Base-by-base conservation (phyloP, 1,284 basidiomycete species). In the Cerioporus squamosus region DNA sequence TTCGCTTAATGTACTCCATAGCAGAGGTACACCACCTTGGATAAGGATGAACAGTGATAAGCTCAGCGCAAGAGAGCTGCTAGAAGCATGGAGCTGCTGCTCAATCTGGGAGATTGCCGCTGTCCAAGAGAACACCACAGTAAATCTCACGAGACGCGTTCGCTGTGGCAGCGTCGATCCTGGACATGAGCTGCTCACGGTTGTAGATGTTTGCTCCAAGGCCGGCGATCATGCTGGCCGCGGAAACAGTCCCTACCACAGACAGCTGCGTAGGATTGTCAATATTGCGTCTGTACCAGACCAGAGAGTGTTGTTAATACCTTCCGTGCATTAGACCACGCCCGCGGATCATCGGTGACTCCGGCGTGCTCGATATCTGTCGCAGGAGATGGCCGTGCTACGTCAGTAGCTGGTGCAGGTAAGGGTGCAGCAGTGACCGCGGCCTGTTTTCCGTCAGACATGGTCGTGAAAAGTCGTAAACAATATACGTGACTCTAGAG, bases 41-140 rank as follows among this genome's bases (percentile, higher is more conserved):
- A 91, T 71, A 20, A 93, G 75, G 64, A 95, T 94, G 73, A 92
- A 96, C 14, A 92, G 66, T 1, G 90, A 87, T 9, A 95, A 72
- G 64, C 84, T 87, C 67, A 90, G 78, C 53, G 91, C 90, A 55
- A 96, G 87, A 63, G 93, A 80, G 2, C 81, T 75, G 47, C 83
- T 80, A 0, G 83, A 86, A 0, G 91, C 90, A 56, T 84, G 78
- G 22, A 95, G 76, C 39, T 91, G 80, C 1, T 66, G 66, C 63
- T 88, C 78, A 68, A 95, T 86, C 55, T 90, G 76, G 44, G 84
- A 77, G 52, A 93, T 88, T 2, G 85, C 83, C 49, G 89, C 88
- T 62, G 40, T 14, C 12, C 26, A 29, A 23, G n/a, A 24, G 29
- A 49, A 33, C 24, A 40, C n/a, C 6, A n/a, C 17, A 29, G 53